Base-by-base conservation (phyloP, 441 rosid genomes). In the Gossypium aridum region DNA sequence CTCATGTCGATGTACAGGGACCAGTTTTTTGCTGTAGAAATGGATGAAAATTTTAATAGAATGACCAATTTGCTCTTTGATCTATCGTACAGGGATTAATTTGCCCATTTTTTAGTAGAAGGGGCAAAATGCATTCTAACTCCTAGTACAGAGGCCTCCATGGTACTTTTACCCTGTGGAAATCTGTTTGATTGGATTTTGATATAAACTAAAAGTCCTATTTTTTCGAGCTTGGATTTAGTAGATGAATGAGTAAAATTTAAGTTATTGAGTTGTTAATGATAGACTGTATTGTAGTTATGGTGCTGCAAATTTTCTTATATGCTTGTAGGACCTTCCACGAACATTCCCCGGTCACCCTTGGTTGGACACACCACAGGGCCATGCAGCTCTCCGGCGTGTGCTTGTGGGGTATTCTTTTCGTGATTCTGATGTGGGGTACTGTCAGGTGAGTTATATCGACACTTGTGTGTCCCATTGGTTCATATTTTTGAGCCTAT, bases 391-490 rank as follows among this genome's bases (percentile, higher is more conserved):
- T 67, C 86, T 96, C 37, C 78, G 96, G 34, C 92, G 97, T 69
- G 97, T 96, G 76, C 99, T 96, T 78, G 97, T 92, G 55, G 97
- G 83, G 3, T 96, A 96, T 79, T 96, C 99, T 17, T 96, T 93
- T 72, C 97, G 99, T n/a, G 99, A 96, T 81, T 93, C 99, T 75
- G 98, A 96, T 85, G 98, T 96, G 79, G 99, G 99, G 57, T 96
- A 96, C 71, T 93, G 98, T 82, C 98, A 96, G 97, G 99, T 96
- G 78, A 49, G 84, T 74, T 66, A 39, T 31, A 19, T 63, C 57
- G 49, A 49, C 25, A 8, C 26, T 49, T 64, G 8, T 23, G 17
- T 49, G 45, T 39, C 54, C 34, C 37, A 8, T 8, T 17, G 6
- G 23, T 63, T 34, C 19, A 13, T 53, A 19, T 63, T n/a, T 63